These are phyloP conservation scores for Cucurbita pepo DNA, from an alignment of 306 rosid species.

Conservation along the genomic window DNA sequence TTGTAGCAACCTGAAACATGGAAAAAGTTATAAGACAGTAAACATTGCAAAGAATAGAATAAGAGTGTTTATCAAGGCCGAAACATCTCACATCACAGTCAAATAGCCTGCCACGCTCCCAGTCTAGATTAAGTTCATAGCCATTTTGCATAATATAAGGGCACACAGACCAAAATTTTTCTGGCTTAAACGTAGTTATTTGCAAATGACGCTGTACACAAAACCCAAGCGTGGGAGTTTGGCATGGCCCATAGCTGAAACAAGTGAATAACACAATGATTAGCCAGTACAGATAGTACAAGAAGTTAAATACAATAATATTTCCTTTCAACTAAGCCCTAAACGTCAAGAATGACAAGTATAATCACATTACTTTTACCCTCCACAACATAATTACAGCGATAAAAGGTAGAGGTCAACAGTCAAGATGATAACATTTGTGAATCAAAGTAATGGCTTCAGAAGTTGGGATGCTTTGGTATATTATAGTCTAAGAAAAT, in stretches of 20 bases:
- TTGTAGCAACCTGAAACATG: constrained; percentile 49
- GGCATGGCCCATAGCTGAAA: constrained; percentile 98
- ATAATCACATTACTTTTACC: not conserved
- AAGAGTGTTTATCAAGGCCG: not conserved
- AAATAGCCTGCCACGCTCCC: constrained; percentile 84
- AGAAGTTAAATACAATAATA: not conserved
- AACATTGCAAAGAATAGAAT: not conserved
- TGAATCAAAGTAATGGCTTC: not conserved
- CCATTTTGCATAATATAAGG: constrained; percentile 61
- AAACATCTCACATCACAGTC: constrained; percentile 63
- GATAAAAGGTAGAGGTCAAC: not conserved
- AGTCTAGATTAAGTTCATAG: constrained; percentile 82
- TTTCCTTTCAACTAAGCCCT: not conserved
- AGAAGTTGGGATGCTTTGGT: not conserved
- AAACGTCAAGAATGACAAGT: not conserved
- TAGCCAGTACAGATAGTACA: not conserved
- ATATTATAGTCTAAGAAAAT: not conserved
- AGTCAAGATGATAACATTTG: not conserved
- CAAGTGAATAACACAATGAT: constrained; percentile 9
- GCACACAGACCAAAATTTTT: constrained; percentile 79
- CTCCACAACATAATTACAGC: not conserved
- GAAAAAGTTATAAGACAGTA: constrained; percentile 7
- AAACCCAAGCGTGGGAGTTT: constrained; percentile 94
- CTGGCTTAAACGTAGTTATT: constrained; percentile 81
- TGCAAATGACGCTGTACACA: constrained; percentile 91